Evolutionary conservation across 2,329 filamentous ascomycete genomes (phyloP).

Genomic region (Ophiostoma piceae): DNA sequence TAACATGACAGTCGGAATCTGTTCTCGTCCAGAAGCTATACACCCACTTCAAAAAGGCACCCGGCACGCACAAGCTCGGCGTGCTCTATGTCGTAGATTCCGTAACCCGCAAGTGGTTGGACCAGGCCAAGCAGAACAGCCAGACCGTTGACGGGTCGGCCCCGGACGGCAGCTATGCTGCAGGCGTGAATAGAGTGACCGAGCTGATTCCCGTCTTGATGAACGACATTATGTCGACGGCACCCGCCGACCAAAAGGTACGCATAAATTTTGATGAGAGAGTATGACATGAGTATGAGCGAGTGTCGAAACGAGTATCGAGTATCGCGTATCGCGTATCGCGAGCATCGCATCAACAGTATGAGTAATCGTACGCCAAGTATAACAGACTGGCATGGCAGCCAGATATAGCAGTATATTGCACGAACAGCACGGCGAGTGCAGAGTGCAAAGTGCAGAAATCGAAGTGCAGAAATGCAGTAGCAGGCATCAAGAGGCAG

Average conservation of each 20-base stretch:
- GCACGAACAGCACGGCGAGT: not conserved
- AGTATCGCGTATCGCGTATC: not conserved
- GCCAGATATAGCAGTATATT: not conserved
- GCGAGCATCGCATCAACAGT: not conserved
- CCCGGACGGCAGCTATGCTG: conserved; percentile 86
- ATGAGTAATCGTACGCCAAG: not conserved
- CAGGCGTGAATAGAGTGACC: conserved; percentile 92
- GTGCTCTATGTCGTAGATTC: conserved; percentile 99
- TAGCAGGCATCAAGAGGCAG: not conserved
- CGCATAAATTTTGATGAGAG: conserved; percentile 41
- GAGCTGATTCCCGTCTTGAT: conserved; percentile 90
- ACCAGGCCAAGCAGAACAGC: conserved; percentile 81
- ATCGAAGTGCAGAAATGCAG: not conserved
- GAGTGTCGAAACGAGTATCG: not conserved
- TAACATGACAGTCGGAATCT: conserved; percentile 70
- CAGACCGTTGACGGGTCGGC: conserved; percentile 76
- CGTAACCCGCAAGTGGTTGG: conserved; percentile 97
- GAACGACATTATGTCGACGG: conserved; percentile 86
- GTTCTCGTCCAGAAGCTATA: conserved; percentile 93
- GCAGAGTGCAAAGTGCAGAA: not conserved
- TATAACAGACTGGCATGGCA: not conserved
- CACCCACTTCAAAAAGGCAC: conserved; percentile 94
- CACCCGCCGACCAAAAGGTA: conserved; percentile 96
- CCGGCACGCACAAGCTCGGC: conserved; percentile 92
- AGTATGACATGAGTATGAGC: not conserved